A percentile compares a stretch with the other conserved stretches of the same genome.
Conservation (phyloP, 139 green algal species). For the Mychonastes homosphaera region DNA sequence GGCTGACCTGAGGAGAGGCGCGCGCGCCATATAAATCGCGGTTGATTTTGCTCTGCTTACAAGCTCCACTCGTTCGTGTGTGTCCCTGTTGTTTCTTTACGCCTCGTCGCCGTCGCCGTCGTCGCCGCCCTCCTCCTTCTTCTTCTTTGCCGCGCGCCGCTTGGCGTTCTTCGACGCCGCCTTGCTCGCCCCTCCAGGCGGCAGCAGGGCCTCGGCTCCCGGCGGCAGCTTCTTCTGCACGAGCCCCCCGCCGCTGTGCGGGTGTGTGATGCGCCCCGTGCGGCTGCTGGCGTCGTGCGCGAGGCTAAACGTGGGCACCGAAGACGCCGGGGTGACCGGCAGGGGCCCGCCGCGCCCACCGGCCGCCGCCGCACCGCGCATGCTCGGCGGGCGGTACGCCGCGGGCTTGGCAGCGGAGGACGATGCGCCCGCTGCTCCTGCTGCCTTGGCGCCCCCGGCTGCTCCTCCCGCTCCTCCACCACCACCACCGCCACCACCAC, state of each 20-base stretch:
- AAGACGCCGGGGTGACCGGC: constrained; percentile 2
- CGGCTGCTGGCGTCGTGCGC: constrained; percentile 28
- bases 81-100: too few species aligned
- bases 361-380: not conserved
- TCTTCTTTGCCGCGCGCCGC: constrained; percentile 40
- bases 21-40: too few species aligned
- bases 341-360: constrained; percentile 1
- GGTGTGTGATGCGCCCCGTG: constrained; percentile 1
- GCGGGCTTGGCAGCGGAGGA: not conserved
- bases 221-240: constrained; percentile 12
- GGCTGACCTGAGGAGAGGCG: too few species aligned
- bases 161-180: constrained; percentile 60
- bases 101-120: constrained; percentile 10
- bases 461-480: not conserved
- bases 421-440: constrained; percentile 18
- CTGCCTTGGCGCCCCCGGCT: constrained; percentile 2
- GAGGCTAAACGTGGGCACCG: constrained; percentile 36
- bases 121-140: constrained; percentile 11
- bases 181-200: constrained; percentile 41
- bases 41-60: too few species aligned
- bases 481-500: not conserved
- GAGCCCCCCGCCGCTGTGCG: constrained; percentile 11
- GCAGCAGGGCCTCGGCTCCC: constrained; percentile 25
- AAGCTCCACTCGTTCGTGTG: too few species aligned
- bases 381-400: not conserved